Base-by-base conservation (phyloP, 495 filamentous ascomycete genomes). In the Staphylotrichum tortipilum region DNA sequence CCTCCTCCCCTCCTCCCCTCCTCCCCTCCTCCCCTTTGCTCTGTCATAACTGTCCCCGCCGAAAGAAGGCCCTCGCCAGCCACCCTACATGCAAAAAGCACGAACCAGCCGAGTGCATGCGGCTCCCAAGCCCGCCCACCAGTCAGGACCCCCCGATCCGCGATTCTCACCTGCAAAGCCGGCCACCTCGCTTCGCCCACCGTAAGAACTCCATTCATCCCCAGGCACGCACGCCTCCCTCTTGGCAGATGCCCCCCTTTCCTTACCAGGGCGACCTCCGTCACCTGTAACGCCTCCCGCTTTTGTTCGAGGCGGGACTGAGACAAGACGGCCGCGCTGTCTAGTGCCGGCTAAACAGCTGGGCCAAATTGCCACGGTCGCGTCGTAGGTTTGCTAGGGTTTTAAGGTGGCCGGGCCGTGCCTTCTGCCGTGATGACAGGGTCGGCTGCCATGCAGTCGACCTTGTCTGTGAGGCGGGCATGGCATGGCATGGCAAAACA, bases 361-460 rank as follows among this genome's bases (percentile, higher is more conserved):
- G 3, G 37, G 21, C 10, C 18, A 24, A 39, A 39, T 21, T 14
- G 11, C 21, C 3, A 14, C 19, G 19, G 37, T 11, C 3, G 4
- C 23, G 3, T 23, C 7, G 4, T 12, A 9, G 3, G 9, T 21
- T 43, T 28, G 30, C 17, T 7, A 21, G 11, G 19, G n/a, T n/a
- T 26, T 24, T 11, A 3, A 17, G 19, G 29, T 15, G 21, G 2
- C 3, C 19, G 30, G 43, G 12, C 30, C 7, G 30, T 14, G 15
- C 18, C 23, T 48, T 48, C 17, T 28, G 7, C 45, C 45, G 45
- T 37, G 22, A 48, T 38, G 44, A 24, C 31, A 37, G 31, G 44
- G 23, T 47, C 14, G n/a, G 10, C 9, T 1, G 12, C 34, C 33
- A 36, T 36, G 44, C 30, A 10, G 12, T 11, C 21, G 15, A 26